Evolutionary conservation across 1,284 basidiomycete species (phyloP).

Genomic region (Ustilago tritici): DNA sequence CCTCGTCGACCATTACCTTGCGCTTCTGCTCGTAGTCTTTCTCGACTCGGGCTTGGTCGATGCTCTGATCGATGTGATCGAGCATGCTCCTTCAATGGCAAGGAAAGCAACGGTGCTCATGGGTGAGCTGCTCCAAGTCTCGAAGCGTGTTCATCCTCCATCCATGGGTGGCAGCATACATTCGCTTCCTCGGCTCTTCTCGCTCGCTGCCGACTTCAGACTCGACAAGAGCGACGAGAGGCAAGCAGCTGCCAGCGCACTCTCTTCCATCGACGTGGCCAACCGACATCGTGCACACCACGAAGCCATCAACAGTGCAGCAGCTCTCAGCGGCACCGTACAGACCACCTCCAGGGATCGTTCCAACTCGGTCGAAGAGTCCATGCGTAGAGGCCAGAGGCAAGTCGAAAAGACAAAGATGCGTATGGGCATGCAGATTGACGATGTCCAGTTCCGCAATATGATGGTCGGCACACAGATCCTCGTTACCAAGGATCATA

Average conservation of each 20-base stretch:
- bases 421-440: constrained; percentile 82
- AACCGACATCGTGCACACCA: constrained; percentile 72
- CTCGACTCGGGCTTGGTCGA: constrained; percentile 81
- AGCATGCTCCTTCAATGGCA: constrained; percentile 45
- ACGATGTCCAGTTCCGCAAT: constrained; percentile 66
- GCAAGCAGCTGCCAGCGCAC: constrained; percentile 84
- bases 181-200: constrained; percentile 87
- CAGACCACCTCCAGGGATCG: constrained; percentile 71
- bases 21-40: constrained; percentile 86
- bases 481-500: constrained; percentile 86
- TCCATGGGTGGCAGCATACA: constrained; percentile 83
- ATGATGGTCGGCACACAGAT: constrained; percentile 74
- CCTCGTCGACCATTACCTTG: constrained; percentile 91
- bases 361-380: constrained; percentile 87
- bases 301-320: constrained; percentile 41
- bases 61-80: constrained; percentile 62
- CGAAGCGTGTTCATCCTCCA: constrained; percentile 88
- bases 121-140: constrained; percentile 87
- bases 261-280: constrained; percentile 90
- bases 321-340: constrained; percentile 28
- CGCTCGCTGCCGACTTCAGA: constrained; percentile 80
- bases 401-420: constrained; percentile 91
- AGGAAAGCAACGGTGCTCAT: constrained; percentile 84
- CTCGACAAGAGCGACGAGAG: constrained; percentile 71
- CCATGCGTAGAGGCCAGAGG: constrained; percentile 75